Evolutionary conservation across 148 eudicot species (phyloP).

Genomic region (Fagopyrum homotropicum): DNA sequence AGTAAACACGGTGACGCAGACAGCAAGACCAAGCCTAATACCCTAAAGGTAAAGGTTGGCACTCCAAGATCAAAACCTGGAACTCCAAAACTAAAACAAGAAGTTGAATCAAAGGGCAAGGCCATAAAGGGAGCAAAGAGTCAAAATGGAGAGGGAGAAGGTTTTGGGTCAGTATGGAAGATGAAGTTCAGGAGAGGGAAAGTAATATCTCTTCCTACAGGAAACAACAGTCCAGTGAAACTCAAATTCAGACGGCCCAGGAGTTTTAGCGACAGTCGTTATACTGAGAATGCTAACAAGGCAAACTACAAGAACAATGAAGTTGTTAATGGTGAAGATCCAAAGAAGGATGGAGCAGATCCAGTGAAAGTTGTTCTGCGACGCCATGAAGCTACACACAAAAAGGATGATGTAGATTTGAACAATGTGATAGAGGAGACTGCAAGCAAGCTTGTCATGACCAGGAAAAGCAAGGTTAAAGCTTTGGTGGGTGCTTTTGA

Average conservation of each 20-base stretch:
- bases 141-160: conserved; percentile 27
- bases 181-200: conserved; percentile 48
- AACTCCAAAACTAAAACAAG: conserved; percentile 22
- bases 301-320: conserved; percentile 30
- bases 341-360: conserved; percentile 20
- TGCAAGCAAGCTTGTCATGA: conserved; percentile 56
- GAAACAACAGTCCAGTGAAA: conserved; percentile 33
- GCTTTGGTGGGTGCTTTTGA: conserved; percentile 88
- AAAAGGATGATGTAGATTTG: conserved; percentile 34
- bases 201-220: conserved; percentile 35
- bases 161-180: conserved; percentile 27
- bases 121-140: conserved; percentile 21
- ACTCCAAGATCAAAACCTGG: conserved; percentile 14
- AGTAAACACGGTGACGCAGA: conserved; percentile 18
- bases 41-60: conserved; percentile 8
- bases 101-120: conserved; percentile 19
- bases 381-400: conserved; percentile 41
- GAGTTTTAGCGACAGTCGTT: conserved; percentile 28
- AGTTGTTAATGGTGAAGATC: conserved; percentile 16
- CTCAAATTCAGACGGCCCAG: conserved; percentile 37
- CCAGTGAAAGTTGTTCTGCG: conserved; percentile 35
- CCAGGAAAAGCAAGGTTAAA: conserved; percentile 74
- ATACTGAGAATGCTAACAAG: conserved; percentile 18
- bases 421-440: conserved; percentile 78
- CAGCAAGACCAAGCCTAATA: not conserved